Conservation (phyloP, 2,329 filamentous ascomycete species). For the Monascus ruber region DNA sequence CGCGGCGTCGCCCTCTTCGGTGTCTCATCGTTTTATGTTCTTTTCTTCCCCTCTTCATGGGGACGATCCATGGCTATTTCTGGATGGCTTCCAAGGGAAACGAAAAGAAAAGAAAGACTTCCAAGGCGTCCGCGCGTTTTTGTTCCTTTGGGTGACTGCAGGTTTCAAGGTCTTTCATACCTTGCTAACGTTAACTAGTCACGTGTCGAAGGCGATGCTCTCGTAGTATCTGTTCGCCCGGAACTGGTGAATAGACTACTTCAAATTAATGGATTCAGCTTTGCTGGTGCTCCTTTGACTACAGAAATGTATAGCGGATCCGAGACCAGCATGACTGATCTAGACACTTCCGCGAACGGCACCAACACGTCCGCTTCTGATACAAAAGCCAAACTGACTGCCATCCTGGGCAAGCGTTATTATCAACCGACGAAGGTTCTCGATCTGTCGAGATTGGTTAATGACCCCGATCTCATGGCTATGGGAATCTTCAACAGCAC, state of each 20-base stretch:
- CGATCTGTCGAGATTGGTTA: slow-evolving; percentile 65
- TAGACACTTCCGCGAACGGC: slow-evolving; percentile 14
- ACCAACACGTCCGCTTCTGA: slow-evolving; percentile 42
- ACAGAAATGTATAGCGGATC: slow-evolving; percentile 38
- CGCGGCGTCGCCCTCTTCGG: slow-evolving; percentile 23
- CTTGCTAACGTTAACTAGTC: slow-evolving; percentile 63
- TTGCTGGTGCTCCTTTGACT: slow-evolving; percentile 52
- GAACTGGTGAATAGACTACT: slow-evolving; percentile 54
- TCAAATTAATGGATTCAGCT: slow-evolving; percentile 57
- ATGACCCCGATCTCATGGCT: slow-evolving; percentile 58
- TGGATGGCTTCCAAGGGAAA: slow-evolving; percentile 31
- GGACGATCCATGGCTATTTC: slow-evolving; percentile 4
- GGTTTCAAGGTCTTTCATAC: slow-evolving; percentile 36
- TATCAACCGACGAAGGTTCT: slow-evolving; percentile 60
- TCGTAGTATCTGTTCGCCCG: slow-evolving; percentile 56
- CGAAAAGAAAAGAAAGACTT: slow-evolving; percentile 24
- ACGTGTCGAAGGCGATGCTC: slow-evolving; percentile 55
- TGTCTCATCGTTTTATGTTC: slow-evolving; percentile 25
- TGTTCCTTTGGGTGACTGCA: slow-evolving; percentile 27
- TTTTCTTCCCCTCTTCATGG: not conserved
- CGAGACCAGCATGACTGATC: slow-evolving; percentile 10
- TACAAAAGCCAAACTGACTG: slow-evolving; percentile 56
- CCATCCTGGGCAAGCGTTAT: slow-evolving; percentile 66
- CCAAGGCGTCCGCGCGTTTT: slow-evolving; percentile 17
- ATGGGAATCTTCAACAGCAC: slow-evolving; percentile 66